These are phyloP conservation scores for Colletotrichum gloeosporioides DNA, from an alignment of 2,329 filamentous ascomycete genomes.

Conservation along the genomic window DNA sequence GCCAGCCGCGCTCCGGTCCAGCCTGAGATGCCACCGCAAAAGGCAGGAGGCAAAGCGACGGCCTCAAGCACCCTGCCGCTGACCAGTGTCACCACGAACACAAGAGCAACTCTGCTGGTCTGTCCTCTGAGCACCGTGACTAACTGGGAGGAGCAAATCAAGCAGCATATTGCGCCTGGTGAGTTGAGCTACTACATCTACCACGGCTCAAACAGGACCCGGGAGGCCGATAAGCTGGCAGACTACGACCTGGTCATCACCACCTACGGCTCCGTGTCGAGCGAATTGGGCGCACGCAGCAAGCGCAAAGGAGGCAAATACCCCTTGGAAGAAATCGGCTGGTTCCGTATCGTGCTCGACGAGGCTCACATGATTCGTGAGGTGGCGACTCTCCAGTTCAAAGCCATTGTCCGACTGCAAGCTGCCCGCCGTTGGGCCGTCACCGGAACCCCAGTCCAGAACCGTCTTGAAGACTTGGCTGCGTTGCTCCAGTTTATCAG, in stretches of 20 bases:
- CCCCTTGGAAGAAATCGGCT: conserved; percentile 80
- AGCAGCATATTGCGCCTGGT: conserved; percentile 73
- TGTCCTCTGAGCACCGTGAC: conserved; percentile 89
- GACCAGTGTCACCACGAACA: conserved; percentile 67
- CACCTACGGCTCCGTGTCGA: conserved; percentile 87
- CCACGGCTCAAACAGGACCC: conserved; percentile 79
- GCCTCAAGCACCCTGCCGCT: conserved; percentile 49
- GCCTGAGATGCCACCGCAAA: conserved; percentile 43
- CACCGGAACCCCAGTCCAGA: conserved; percentile 96
- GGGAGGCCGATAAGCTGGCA: conserved; percentile 70
- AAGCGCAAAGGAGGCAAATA: conserved; percentile 64
- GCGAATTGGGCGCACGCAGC: conserved; percentile 72
- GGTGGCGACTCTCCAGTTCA: conserved; percentile 79
- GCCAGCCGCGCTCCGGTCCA: conserved; percentile 57
- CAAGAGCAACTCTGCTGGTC: conserved; percentile 82
- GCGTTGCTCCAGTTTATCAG: conserved; percentile 86
- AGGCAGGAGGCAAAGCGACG: conserved; percentile 40
- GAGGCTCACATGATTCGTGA: conserved; percentile 96
- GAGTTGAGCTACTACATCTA: conserved; percentile 80
- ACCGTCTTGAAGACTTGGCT: conserved; percentile 87
- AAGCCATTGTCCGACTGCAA: conserved; percentile 80
- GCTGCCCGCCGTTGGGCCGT: conserved; percentile 92
- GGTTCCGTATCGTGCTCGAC: conserved; percentile 93
- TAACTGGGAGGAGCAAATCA: conserved; percentile 95
- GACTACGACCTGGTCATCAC: conserved; percentile 87